A percentile compares a stretch with the other conserved stretches of the same genome.
Conservation (phyloP, 495 filamentous ascomycete species). For the Gamarada debralockiae region DNA sequence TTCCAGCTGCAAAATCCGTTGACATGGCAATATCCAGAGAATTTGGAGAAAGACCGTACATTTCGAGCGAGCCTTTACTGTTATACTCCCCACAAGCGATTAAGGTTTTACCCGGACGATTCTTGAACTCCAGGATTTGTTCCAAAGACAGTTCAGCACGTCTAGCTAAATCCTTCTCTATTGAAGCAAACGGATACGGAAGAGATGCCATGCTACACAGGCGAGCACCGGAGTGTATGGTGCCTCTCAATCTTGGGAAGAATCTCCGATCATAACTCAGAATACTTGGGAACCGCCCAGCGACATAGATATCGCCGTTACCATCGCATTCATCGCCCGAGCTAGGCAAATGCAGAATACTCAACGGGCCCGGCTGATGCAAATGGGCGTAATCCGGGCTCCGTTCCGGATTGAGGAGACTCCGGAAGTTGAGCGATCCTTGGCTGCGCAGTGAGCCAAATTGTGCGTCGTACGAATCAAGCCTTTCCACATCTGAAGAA, state of each 20-base stretch:
- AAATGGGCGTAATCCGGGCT: slow-evolving; percentile 65
- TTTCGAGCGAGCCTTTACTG: slow-evolving; percentile 81
- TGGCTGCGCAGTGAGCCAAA: slow-evolving; percentile 9
- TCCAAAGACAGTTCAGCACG: slow-evolving; percentile 48
- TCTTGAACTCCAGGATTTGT: slow-evolving; percentile 47
- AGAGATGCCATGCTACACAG: slow-evolving; percentile 74
- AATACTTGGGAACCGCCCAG: slow-evolving; percentile 86
- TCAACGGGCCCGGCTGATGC: slow-evolving; percentile 76
- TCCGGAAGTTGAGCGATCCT: slow-evolving; percentile 30
- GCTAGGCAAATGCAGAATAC: slow-evolving; percentile 70
- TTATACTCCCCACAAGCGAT: slow-evolving; percentile 94
- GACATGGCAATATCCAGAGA: slow-evolving; percentile 31
- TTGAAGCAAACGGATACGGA: slow-evolving; percentile 59
- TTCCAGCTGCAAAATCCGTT: slow-evolving; percentile 32
- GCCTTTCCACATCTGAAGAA: slow-evolving; percentile 20
- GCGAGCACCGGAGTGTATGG: slow-evolving; percentile 78
- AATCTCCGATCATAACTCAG: slow-evolving; percentile 84
- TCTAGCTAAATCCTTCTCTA: slow-evolving; percentile 49
- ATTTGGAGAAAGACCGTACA: slow-evolving; percentile 61
- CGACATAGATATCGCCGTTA: slow-evolving; percentile 71
- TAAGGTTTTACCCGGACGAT: slow-evolving; percentile 51
- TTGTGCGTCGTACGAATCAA: slow-evolving; percentile 26
- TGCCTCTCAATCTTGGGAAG: slow-evolving; percentile 73
- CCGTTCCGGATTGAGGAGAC: slow-evolving; percentile 30
- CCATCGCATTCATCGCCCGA: slow-evolving; percentile 43